Conservation (phyloP, 192 early-diverging fungal species). For the Allomyces javanicus region DNA sequence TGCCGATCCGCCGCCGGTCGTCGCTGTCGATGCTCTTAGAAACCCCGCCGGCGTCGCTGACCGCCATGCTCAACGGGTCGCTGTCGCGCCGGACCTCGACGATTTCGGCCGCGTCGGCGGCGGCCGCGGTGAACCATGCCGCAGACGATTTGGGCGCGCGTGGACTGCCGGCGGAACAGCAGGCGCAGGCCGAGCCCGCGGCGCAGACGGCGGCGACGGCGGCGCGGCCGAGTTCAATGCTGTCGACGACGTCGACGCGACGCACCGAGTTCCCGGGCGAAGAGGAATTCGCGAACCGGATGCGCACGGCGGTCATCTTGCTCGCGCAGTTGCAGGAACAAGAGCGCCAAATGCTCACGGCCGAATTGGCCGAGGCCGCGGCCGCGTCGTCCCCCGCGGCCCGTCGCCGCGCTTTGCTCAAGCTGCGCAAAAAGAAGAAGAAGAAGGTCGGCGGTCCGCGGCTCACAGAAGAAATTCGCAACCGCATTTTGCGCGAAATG, state of each 20-base stretch:
- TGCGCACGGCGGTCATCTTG: conserved; percentile 90
- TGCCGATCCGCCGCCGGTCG: background rate
- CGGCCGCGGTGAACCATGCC: background rate
- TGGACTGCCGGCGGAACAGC: background rate
- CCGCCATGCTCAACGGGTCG: too few species aligned
- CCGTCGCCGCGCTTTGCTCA: too few species aligned
- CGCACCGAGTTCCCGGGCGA: conserved; percentile 2
- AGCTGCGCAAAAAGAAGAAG: too few species aligned
- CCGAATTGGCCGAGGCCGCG: too few species aligned
- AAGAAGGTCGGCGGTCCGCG: too few species aligned
- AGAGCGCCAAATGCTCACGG: conserved; percentile 9
- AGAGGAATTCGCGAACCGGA: conserved; percentile 76
- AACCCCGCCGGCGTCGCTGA: background rate
- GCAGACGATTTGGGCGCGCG: too few species aligned
- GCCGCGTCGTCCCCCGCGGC: conserved; percentile 10
- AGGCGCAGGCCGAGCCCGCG: conserved; percentile 12
- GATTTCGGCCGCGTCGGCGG: background rate
- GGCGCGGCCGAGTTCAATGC: too few species aligned
- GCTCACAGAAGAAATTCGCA: conserved; percentile 66
- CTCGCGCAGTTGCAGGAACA: conserved; percentile 76
- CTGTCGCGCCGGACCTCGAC: background rate
- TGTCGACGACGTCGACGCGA: too few species aligned
- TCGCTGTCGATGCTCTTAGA: background rate
- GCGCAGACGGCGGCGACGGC: background rate
- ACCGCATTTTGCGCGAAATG: conserved; percentile 85